Base-by-base conservation (phyloP, 768 basidiomycete genomes). In the Termitomyces sp. region DNA sequence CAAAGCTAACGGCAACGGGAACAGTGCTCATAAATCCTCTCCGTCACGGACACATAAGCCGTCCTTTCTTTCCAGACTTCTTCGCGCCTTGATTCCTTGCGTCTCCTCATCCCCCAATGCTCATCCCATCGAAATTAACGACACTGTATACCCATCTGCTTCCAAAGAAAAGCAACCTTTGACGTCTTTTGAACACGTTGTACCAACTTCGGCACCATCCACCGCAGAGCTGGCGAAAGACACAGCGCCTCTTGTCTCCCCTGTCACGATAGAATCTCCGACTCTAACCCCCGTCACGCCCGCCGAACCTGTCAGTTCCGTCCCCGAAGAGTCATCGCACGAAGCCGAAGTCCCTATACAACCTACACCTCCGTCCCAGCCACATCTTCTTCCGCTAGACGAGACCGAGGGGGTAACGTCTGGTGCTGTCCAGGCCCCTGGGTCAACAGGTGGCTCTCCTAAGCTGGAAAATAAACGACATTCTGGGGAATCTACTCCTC, bases 381-480 rank as follows among this genome's bases (percentile, higher is more conserved):
- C 61, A 67, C 74, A 75, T 75, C 65, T 68, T 70, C 61, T 75
- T 59, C 81, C 92, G 7, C 76, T 79, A 28, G 84, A 87, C 9
- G 94, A 95, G 75, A 93, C 94, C 7, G 93, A 88, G 63, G 94
- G 91, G 15, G 79, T 97, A 65, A 92, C 91, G 11, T 94, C 92
- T n/a, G 90, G 93, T 36, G 92, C 92, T 48, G 95, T 96, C 24
- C 92, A 95, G 68, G 84, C 94, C 2, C 94, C 96, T 15, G 94
- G 94, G 36, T 92, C 93, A 28, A 90, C 84, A 52, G 90, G 84
- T 28, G 76, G 75, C 35, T 67, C 72, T 11, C 67, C 64, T 18
- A 68, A 48, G n/a, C 13, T 42, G 16, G 62, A 74, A 36, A 72
- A 72, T 65, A 74, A 74, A 63, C 63, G 68, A 63, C 84, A 81